Base-by-base conservation (phyloP, 805 yeast genomes). In the Candida silvicultrix region DNA sequence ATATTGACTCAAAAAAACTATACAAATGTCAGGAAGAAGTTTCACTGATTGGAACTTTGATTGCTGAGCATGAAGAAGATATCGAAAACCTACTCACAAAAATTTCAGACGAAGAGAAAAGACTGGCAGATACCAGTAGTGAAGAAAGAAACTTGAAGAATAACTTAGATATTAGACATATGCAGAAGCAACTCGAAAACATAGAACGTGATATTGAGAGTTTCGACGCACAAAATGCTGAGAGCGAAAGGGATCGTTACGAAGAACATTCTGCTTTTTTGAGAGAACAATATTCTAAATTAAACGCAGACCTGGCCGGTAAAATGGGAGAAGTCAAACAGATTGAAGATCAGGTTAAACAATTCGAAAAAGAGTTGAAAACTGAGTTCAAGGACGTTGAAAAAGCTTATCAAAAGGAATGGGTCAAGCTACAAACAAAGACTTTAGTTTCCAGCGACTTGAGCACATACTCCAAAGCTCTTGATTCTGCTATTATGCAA, bases 401-500 rank as follows among this genome's bases (percentile, higher is more conserved):
- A 45, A 65, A 68, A 23, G 68, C 68, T 21, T 89, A 84, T 60
- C 80, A 80, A 39, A 71, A 74, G 46, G 94, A 87, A 51, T 80
- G 86, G 77, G 78, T 89, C 18, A 80, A 79, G 57, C 67, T 89
- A 36, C 92, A 88, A 56, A 83, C 96, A 0, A 83, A 83, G 47
- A 63, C 82, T 19, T 75, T 87, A 38, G 84, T 87, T 16, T 81
- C 85, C 5, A 88, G 85, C 45, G 99, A 94, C 65, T 69, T 94
- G 40, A 82, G 74, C 9, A 83, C 85, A 2, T 89, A 89, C 59
- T 77, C 87, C 11, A 87, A 81, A 56, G 96, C 96, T 0, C 71
- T 95, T 40, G 99, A 94, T 59, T 80, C 78, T 51, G 96, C 98
- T 0, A 92, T 94, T 41, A 90, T 94, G 96, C 82, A 82, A 57